Percentiles rank a stretch among this genome's conserved stretches.
Conservation (phyloP, 129 eudicot species). For the Pulicaria dysenterica region DNA sequence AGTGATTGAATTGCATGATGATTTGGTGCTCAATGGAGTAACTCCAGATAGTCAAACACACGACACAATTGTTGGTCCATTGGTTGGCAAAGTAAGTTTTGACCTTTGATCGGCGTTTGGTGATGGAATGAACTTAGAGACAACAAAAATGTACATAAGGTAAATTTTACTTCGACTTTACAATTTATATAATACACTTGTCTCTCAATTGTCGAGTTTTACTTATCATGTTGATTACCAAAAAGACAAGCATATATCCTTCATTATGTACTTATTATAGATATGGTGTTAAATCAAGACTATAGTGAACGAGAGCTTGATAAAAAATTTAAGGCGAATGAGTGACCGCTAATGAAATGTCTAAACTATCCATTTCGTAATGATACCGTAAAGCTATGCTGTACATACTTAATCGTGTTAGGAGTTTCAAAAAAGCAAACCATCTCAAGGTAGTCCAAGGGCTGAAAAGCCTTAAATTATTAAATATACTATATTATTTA, state of each 20-base stretch:
- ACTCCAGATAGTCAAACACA: constrained; percentile 52
- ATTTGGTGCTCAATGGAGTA: constrained; percentile 57
- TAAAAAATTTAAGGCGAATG: too few relatives aligned
- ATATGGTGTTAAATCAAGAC: too few relatives aligned
- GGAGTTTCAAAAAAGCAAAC: too few relatives aligned
- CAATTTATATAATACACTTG: neutral
- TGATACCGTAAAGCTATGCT: too few relatives aligned
- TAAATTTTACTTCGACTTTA: neutral
- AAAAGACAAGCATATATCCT: neutral
- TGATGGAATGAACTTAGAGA: constrained; percentile 7
- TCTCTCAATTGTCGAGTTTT: neutral
- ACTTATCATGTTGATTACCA: neutral
- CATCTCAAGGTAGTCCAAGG: too few relatives aligned
- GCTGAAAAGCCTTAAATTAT: too few relatives aligned
- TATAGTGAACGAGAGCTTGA: too few relatives aligned
- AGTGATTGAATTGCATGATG: constrained; percentile 53
- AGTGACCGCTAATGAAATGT: too few relatives aligned
- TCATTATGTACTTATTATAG: too few relatives aligned
- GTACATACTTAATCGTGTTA: too few relatives aligned
- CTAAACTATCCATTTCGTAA: too few relatives aligned
- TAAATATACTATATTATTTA: too few relatives aligned
- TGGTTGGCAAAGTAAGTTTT: constrained; percentile 23
- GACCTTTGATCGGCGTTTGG: constrained; percentile 10
- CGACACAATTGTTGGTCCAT: constrained; percentile 46
- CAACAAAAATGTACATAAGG: constrained; percentile 19